Evolutionary conservation across 495 filamentous ascomycete genomes (phyloP), one percentile per base, ranked within the genome.

Genomic region (Penicillium cataractarum): DNA sequence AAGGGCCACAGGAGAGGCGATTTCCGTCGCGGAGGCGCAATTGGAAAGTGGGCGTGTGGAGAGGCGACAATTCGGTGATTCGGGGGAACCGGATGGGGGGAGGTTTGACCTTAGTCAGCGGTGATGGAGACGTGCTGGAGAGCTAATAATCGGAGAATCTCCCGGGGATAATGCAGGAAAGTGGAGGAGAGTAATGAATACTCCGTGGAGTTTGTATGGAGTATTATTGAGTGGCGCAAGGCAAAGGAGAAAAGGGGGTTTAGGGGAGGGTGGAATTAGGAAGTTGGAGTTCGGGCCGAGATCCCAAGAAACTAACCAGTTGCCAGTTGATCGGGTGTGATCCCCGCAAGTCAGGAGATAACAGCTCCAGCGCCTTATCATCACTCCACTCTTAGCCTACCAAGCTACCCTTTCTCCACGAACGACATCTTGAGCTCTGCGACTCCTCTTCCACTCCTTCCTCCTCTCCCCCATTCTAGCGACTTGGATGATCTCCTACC

Each of bases 1-100:
- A 35, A 15, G 29, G 57, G 62, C 55, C 57, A 39, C 61, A 40
- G 40, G 51, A 27, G 31, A 59, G 49, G 61, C 35, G 33, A 27
- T 26, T 48, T 33, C 33, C 31, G 44, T 48, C 15, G 54, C 19
- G 54, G n/a, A 56, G 26, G 33, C n/a, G 51, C 27, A 35, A 54
- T 54, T 54, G 51, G 51, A 54, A 32, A 31, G 27, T 54, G 51
- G 51, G 17, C 46, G 46, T 54, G 31, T 54, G 51, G 51, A 54
- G 51, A 21, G 29, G 29, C 51, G 31, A 33, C 27, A n/a, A 35
- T 35, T 54, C 51, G 51, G 31, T 2, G 51, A 32, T 6, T 32
- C 51, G 51, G 51, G 22, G 21, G 50, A 10, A 32, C 29, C 26
- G 49, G 42, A 50, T 50, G 46, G 24, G n/a, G 46, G 46, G 13